phyloP scores from a whole-genome alignment of 2,329 filamentous ascomycete genomes.

The Colletotrichum sansevieriae region DNA sequence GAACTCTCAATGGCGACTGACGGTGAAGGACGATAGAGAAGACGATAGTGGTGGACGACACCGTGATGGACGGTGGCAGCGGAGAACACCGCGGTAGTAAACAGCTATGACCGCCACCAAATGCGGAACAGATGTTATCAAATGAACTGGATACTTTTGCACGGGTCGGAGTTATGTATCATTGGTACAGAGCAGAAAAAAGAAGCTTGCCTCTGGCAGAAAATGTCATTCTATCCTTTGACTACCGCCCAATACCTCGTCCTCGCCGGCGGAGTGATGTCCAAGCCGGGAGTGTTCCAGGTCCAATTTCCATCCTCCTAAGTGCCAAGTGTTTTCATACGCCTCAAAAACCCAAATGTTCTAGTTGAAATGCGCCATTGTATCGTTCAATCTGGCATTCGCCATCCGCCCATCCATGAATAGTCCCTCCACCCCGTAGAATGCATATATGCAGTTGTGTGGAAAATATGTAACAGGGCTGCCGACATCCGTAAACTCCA shows the following conservation, averaged over 20 bases:
- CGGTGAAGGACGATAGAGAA: no score
- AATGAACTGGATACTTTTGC: neutral
- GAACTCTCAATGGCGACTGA: no score
- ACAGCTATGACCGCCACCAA: neutral
- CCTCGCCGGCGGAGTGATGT: neutral
- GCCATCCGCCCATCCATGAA: conserved; percentile 6
- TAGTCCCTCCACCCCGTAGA: neutral
- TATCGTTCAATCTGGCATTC: conserved; percentile 8
- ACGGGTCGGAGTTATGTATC: conserved; percentile 35
- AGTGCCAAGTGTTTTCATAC: conserved; percentile 24
- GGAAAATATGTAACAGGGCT: conserved; percentile 14
- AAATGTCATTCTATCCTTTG: conserved; percentile 1
- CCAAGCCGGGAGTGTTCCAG: neutral
- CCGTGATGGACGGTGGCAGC: no score
- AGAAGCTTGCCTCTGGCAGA: conserved; percentile 4
- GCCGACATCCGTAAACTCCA: conserved; percentile 8
- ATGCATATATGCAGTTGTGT: conserved; percentile 23
- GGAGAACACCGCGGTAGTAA: no score
- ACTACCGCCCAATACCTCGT: conserved; percentile 9
- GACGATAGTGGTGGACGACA: no score
- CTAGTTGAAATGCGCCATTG: conserved; percentile 1
- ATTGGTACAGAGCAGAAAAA: conserved; percentile 16
- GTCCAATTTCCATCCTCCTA: conserved; percentile 15
- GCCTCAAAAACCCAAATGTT: conserved; percentile 25
- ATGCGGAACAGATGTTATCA: no score